phyloP scores from a whole-genome alignment of 2,329 filamentous ascomycete species.

The Ophiocordyceps australis region DNA sequence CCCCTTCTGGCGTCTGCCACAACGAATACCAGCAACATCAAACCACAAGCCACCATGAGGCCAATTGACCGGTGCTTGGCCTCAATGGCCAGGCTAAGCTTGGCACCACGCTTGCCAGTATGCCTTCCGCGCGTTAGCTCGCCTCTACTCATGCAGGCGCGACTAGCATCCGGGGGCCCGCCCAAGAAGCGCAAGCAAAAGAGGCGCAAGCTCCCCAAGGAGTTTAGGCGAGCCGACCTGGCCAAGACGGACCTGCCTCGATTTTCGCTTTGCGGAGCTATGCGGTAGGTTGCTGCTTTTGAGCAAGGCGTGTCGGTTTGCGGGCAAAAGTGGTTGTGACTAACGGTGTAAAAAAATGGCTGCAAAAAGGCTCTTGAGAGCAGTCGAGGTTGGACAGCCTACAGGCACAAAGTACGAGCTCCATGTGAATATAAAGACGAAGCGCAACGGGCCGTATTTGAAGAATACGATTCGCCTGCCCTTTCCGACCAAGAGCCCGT shows the following conservation, averaged over 20 bases:
- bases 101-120: slow-evolving; percentile 23
- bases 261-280: slow-evolving; percentile 78
- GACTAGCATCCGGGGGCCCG: slow-evolving; percentile 19
- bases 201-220: slow-evolving; percentile 44
- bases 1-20: no score
- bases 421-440: slow-evolving; percentile 63
- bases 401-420: slow-evolving; percentile 76
- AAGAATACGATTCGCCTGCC: slow-evolving; percentile 79
- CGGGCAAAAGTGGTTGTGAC: no score
- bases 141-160: slow-evolving; percentile 25
- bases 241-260: slow-evolving; percentile 42
- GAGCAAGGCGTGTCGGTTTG: no score
- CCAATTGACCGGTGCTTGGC: slow-evolving; percentile 33
- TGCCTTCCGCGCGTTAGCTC: slow-evolving; percentile 29
- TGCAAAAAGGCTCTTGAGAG: slow-evolving; percentile 72
- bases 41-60: slow-evolving; percentile 23
- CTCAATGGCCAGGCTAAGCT: slow-evolving; percentile 31
- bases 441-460: slow-evolving; percentile 72
- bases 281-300: slow-evolving; percentile 41
- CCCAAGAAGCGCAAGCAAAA: slow-evolving; percentile 37
- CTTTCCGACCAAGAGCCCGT: slow-evolving; percentile 74
- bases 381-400: slow-evolving; percentile 73
- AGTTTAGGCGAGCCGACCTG: slow-evolving; percentile 47
- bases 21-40: neutral
- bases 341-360: no score